Evolutionary conservation across 2,329 filamentous ascomycete species (phyloP).

Genomic region (Cercospora sesami): DNA sequence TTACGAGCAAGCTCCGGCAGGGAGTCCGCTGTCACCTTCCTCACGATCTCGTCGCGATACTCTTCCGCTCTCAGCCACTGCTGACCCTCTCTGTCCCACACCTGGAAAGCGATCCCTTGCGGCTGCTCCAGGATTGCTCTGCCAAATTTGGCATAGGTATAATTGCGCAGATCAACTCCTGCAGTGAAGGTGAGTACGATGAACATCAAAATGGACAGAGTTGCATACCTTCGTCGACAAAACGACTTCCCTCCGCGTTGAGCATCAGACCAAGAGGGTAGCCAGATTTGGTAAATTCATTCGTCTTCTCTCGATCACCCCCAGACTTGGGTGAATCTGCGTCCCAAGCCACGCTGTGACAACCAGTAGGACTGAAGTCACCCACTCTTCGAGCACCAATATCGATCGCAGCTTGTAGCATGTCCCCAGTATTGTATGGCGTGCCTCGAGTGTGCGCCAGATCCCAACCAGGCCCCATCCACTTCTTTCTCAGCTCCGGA

Average conservation of each 20-base stretch:
- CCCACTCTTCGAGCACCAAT: conserved; percentile 55
- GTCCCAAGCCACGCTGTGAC: conserved; percentile 67
- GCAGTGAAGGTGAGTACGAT: neutral
- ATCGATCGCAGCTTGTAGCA: conserved; percentile 56
- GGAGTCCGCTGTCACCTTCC: conserved; percentile 53
- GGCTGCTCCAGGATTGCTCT: conserved; percentile 62
- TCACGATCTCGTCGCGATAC: conserved; percentile 60
- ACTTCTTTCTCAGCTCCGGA: conserved; percentile 56
- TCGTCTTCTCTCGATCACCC: conserved; percentile 61
- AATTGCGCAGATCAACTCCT: conserved; percentile 62
- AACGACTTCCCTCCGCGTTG: conserved; percentile 59
- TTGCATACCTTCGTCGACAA: conserved; percentile 60
- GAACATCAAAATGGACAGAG: neutral
- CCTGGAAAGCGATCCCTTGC: conserved; percentile 60
- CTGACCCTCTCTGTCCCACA: conserved; percentile 59
- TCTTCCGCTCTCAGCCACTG: conserved; percentile 61
- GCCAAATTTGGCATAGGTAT: conserved; percentile 67
- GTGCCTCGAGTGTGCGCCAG: conserved; percentile 63
- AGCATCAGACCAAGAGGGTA: conserved; percentile 68
- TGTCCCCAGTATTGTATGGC: conserved; percentile 64
- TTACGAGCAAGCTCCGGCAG: conserved; percentile 59
- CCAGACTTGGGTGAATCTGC: conserved; percentile 57
- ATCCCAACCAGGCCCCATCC: conserved; percentile 63
- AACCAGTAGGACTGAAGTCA: conserved; percentile 59
- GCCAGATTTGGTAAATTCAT: conserved; percentile 68